Percentiles rank a stretch among this genome's conserved stretches.
Evolutionary conservation across 257 asterid species (phyloP).

Genomic region (Voacanga thouarsii): DNA sequence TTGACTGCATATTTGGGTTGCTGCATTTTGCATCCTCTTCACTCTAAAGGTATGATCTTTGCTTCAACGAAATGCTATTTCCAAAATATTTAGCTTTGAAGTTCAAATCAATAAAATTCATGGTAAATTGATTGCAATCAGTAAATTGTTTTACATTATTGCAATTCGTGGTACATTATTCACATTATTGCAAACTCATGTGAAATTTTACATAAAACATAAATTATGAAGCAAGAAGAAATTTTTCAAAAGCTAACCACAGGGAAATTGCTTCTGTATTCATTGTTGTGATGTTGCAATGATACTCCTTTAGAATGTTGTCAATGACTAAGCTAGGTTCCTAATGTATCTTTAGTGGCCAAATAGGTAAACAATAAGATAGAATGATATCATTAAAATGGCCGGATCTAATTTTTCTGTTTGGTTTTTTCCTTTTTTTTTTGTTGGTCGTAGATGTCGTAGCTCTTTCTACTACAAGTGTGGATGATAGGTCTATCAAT

Average conservation of each 20-base stretch:
- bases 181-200: neutral
- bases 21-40: too few relatives aligned
- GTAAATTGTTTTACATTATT: too few relatives aligned
- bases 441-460: slow-evolving; percentile 44
- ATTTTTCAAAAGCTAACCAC: neutral
- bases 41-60: too few relatives aligned
- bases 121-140: too few relatives aligned
- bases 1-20: too few relatives aligned
- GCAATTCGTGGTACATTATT: too few relatives aligned
- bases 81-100: too few relatives aligned
- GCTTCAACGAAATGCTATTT: too few relatives aligned
- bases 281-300: neutral
- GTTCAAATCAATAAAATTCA: too few relatives aligned
- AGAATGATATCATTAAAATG: neutral
- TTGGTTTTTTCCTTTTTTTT: neutral
- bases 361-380: neutral
- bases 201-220: too few relatives aligned
- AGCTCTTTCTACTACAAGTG: slow-evolving; percentile 75
- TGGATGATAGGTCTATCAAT: slow-evolving; percentile 50
- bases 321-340: too few relatives aligned
- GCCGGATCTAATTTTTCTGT: neutral
- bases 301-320: neutral
- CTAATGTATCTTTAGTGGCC: slow-evolving; percentile 1
- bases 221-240: too few relatives aligned
- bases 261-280: neutral